phyloP scores from a whole-genome alignment of 495 filamentous ascomycete species.

The Talaromyces stipitatus region DNA sequence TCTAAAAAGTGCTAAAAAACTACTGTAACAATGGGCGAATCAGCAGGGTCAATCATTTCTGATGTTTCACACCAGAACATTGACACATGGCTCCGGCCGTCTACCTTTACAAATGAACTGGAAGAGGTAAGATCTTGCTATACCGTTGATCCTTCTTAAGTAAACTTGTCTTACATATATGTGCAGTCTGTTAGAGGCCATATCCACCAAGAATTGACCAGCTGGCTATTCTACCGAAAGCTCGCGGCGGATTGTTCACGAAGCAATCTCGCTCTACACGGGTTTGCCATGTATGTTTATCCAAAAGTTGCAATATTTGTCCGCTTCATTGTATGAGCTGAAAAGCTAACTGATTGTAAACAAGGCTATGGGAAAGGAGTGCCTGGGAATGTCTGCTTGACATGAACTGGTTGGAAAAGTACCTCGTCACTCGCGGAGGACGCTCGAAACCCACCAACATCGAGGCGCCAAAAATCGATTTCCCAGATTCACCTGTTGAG shows the following conservation, averaged over 20 bases:
- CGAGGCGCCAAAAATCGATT: constrained; percentile 6
- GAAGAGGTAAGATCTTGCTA: constrained; percentile 6
- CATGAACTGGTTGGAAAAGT: constrained; percentile 11
- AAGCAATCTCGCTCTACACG: constrained; percentile 10
- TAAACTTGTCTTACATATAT: background rate
- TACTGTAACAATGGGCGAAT: too few relatives aligned
- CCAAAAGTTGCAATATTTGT: background rate
- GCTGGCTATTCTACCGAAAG: constrained; percentile 14
- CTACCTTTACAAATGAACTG: constrained; percentile 5
- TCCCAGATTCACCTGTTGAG: constrained; percentile 10
- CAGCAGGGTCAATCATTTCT: background rate
- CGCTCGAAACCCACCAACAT: constrained; percentile 11
- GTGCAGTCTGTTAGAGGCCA: constrained; percentile 11
- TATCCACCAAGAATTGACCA: constrained; percentile 12
- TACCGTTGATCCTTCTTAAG: background rate
- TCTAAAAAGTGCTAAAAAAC: too few relatives aligned
- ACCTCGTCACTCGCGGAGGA: constrained; percentile 10
- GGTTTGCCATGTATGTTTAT: constrained; percentile 8
- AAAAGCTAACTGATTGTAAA: background rate
- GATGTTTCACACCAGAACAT: constrained; percentile 5
- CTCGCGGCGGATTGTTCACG: constrained; percentile 10
- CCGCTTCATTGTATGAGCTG: background rate
- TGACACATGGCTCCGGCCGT: background rate
- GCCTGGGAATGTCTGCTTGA: constrained; percentile 10
- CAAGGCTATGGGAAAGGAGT: constrained; percentile 8